Percentiles rank a stretch among this genome's conserved stretches.
phyloP scores from a whole-genome alignment of 805 yeast species.

The Kodamaea jinghongensis region DNA sequence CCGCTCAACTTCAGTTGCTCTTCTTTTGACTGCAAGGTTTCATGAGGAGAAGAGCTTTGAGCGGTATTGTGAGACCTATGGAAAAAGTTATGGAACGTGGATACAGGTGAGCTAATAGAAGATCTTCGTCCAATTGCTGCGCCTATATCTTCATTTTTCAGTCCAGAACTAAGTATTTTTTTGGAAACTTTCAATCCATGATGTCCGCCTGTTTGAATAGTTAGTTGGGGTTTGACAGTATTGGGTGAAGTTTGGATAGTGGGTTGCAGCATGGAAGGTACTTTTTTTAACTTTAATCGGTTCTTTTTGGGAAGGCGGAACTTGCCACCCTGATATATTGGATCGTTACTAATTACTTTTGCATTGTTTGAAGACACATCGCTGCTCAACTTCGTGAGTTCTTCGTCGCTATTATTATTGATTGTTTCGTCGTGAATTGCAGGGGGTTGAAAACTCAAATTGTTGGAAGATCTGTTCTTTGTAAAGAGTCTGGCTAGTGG shows the following conservation, averaged over 20 bases:
- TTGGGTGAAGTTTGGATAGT: constrained; percentile 5
- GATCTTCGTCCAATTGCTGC: constrained; percentile 16
- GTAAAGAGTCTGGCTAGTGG: constrained; percentile 31
- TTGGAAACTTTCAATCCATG: constrained; percentile 23
- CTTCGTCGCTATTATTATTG: constrained; percentile 11
- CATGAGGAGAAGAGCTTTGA: constrained; percentile 11
- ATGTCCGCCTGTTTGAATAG: constrained; percentile 29
- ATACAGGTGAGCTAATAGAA: constrained; percentile 30
- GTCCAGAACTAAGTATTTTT: constrained; percentile 21
- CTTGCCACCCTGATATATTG: constrained; percentile 6
- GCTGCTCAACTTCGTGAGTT: neutral
- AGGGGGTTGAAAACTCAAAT: constrained; percentile 11
- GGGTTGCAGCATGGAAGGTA: neutral
- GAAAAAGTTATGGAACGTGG: constrained; percentile 33
- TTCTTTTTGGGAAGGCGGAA: constrained; percentile 11
- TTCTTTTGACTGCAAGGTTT: constrained; percentile 14
- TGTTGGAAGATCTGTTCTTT: constrained; percentile 24
- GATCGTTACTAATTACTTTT: neutral
- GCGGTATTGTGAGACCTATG: constrained; percentile 24
- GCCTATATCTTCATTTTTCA: constrained; percentile 13
- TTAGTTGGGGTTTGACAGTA: constrained; percentile 23
- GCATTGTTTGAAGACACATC: neutral
- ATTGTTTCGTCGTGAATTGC: constrained; percentile 8
- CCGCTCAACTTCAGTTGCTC: constrained; percentile 11
- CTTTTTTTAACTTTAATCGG: constrained; percentile 5